Percentiles rank a stretch among this genome's conserved stretches.
These are phyloP conservation scores for Penicillium goetzii DNA, from an alignment of 495 filamentous ascomycete genomes.

Conservation along the genomic window DNA sequence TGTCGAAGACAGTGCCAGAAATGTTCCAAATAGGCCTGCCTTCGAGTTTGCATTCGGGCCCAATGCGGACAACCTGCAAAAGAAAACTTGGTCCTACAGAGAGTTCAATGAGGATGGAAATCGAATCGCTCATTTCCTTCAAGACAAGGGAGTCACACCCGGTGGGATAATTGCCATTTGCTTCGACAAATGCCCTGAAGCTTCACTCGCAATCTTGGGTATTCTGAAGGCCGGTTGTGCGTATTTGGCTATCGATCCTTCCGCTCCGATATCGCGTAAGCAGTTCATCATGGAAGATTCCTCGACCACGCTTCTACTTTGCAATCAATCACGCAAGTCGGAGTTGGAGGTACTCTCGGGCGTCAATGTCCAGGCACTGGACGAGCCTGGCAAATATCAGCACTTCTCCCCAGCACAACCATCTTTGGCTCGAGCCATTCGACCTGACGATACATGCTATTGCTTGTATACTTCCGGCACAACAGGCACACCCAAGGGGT, in stretches of 20 bases:
- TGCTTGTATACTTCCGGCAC: conserved; percentile 96
- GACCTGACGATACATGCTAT: conserved; percentile 89
- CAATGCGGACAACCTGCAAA: conserved; percentile 32
- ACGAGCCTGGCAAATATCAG: conserved; percentile 36
- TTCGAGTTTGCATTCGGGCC: conserved; percentile 45
- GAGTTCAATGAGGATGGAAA: conserved; percentile 43
- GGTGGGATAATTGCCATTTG: conserved; percentile 50
- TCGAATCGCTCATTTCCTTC: conserved; percentile 43
- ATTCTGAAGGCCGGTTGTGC: conserved; percentile 65
- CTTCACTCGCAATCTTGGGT: conserved; percentile 48
- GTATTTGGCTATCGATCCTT: conserved; percentile 68
- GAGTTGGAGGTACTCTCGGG: conserved; percentile 29
- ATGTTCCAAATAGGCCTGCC: conserved; percentile 43
- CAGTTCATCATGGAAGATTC: conserved; percentile 48
- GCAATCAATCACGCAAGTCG: conserved; percentile 19
- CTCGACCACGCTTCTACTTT: conserved; percentile 28
- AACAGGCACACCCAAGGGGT: conserved; percentile 96
- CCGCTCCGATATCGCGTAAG: conserved; percentile 48
- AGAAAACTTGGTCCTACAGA: conserved; percentile 43
- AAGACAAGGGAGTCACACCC: conserved; percentile 31
- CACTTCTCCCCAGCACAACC: conserved; percentile 25
- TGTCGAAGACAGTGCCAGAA: conserved; percentile 47
- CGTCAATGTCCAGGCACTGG: conserved; percentile 34
- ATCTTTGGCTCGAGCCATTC: conserved; percentile 23
- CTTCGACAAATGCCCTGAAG: conserved; percentile 45